Percentiles rank a stretch among this genome's conserved stretches.
Conservation (phyloP, 805 yeast genomes). For the Clavispora vitiphila region DNA sequence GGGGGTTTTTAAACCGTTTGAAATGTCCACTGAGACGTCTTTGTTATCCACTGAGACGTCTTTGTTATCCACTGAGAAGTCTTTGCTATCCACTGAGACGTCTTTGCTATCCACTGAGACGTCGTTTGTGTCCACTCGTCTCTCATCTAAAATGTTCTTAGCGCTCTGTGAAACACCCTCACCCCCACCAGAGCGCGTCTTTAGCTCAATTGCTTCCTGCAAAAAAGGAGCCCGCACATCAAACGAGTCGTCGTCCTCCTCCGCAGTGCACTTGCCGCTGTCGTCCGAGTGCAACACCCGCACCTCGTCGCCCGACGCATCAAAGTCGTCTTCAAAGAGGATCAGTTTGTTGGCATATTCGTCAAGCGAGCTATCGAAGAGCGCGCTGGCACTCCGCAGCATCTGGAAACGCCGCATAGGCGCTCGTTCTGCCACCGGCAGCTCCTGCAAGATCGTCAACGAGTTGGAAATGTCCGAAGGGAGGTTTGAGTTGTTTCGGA, state of each 20-base stretch:
- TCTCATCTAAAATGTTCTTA: too few relatives aligned
- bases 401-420: not conserved
- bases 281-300: slow-evolving; percentile 22
- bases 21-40: too few relatives aligned
- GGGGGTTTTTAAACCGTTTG: not conserved
- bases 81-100: too few relatives aligned
- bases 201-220: not conserved
- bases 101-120: too few relatives aligned
- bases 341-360: slow-evolving; percentile 8
- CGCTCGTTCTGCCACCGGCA: slow-evolving; percentile 10
- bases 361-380: not conserved
- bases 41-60: too few relatives aligned
- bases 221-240: not conserved
- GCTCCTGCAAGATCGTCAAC: slow-evolving; percentile 14
- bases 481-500: slow-evolving; percentile 8
- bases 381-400: not conserved
- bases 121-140: too few relatives aligned
- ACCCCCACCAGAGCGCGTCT: too few relatives aligned
- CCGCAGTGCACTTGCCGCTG: slow-evolving; percentile 19
- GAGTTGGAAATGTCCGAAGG: slow-evolving; percentile 10
- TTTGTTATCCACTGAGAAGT: too few relatives aligned
- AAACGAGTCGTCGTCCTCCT: slow-evolving; percentile 9
- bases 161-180: too few relatives aligned
- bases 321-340: slow-evolving; percentile 9
- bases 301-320: slow-evolving; percentile 13